Evolutionary conservation across 2,329 filamentous ascomycete species (phyloP), one percentile per base, ranked within the genome.

Genomic region (Talaromyces sp.): DNA sequence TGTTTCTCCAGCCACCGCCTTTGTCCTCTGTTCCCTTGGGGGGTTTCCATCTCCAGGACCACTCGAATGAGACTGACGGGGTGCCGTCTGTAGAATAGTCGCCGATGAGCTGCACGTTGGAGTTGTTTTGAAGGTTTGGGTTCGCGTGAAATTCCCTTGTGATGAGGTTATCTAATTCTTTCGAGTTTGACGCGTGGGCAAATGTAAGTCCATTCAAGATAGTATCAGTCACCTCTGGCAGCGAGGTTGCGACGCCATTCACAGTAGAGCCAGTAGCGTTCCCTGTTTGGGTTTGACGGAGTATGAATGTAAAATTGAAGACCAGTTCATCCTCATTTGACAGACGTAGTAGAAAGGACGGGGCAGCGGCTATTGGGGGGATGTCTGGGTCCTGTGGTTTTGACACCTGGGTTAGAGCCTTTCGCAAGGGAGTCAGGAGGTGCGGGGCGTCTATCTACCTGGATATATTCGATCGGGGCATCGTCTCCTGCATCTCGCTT

Each of bases 21-120:
- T 85, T 85, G 69, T 97, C 92, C 68, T 97, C 92, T 14, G 78
- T 76, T 13, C 77, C 67, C 78, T 91, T 96, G 33, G 94, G 94
- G 8, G 94, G 90, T 69, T 89, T 91, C 91, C 93, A 99, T 78
- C 88, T 94, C 94, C 94, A 99, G 7, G 88, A 87, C 91, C 93
- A 99, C 60, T 93, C 88, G 69, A 97, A 97, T 30, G 91, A 86
- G 27, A 96, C 87, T 1, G 90, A 93, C 6, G 88, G 79, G 65
- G 80, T 90, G n/a, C 93, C 92, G 29, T 82, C 86, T 0, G 94
- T 99, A 2, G 84, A 82, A 69, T 89, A 97, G 70, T 96, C 91
- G 3, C 94, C 94, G n/a, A 99, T 87, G 40, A 97, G 81, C 66
- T 95, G 89, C 35, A 99, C 94, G 69, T 97, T 97, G 49, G 91